phyloP scores from a whole-genome alignment of 352 stramenopile species.

The Elongisporangium senticosum region DNA sequence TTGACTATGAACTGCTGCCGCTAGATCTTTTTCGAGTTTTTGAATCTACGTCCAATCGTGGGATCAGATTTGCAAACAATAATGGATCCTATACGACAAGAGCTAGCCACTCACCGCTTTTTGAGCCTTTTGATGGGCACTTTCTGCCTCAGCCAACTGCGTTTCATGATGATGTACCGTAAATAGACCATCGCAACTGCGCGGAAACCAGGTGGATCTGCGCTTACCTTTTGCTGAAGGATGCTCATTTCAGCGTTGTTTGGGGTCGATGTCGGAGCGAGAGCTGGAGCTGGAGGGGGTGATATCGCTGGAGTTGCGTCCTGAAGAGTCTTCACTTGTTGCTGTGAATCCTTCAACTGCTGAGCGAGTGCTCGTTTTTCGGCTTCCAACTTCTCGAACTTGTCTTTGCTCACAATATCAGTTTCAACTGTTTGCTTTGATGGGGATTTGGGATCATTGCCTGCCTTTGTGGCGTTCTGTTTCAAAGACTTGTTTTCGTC shows the following conservation, averaged over 20 bases:
- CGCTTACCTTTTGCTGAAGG: conserved; percentile 53
- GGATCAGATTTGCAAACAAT: neutral
- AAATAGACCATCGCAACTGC: neutral
- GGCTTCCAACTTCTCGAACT: conserved; percentile 38
- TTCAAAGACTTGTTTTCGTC: conserved; percentile 62
- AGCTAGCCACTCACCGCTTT: conserved; percentile 36
- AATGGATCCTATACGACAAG: neutral
- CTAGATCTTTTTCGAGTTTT: conserved; percentile 49
- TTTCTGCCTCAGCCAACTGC: conserved; percentile 34
- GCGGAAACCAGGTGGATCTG: neutral
- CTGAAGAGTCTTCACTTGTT: conserved; percentile 30
- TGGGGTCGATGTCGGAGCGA: conserved; percentile 2
- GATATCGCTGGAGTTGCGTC: conserved; percentile 17
- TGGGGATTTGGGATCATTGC: conserved; percentile 1
- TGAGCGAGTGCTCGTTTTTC: conserved; percentile 53
- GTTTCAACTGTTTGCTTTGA: conserved; percentile 2
- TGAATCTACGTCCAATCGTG: conserved; percentile 32
- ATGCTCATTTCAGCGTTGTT: conserved; percentile 35
- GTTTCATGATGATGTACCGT: neutral
- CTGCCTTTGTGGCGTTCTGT: conserved; percentile 14
- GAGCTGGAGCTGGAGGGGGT: conserved; percentile 13
- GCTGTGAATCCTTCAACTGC: conserved; percentile 58
- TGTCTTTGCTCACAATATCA: conserved; percentile 25
- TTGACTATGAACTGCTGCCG: conserved; percentile 19
- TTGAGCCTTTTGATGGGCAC: conserved; percentile 23